A percentile compares a stretch with the other conserved stretches of the same genome.
Evolutionary conservation across 163 green algal species (phyloP).

Genomic region (Prototheca wickerhamii): DNA sequence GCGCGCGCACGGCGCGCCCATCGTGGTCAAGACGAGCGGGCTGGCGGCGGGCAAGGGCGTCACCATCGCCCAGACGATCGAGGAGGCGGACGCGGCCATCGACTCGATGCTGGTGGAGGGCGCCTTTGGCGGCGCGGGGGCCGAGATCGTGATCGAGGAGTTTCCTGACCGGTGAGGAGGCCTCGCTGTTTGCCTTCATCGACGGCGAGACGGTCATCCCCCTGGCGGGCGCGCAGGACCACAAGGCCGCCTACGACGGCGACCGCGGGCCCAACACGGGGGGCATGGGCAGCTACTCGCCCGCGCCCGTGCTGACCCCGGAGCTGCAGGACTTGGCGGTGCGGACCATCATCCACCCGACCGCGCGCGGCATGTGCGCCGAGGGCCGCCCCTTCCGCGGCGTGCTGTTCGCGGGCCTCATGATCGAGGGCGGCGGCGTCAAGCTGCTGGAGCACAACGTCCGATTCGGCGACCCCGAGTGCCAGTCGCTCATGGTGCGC

Average conservation of each 20-base stretch:
- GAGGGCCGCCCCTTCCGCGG: slow-evolving; percentile 82
- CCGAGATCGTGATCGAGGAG: slow-evolving; percentile 90
- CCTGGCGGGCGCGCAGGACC: slow-evolving; percentile 76
- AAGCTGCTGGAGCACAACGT: slow-evolving; percentile 99
- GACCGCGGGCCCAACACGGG: slow-evolving; percentile 98
- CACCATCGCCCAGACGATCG: slow-evolving; percentile 66
- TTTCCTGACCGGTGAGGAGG: slow-evolving; percentile 91
- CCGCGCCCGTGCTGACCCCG: slow-evolving; percentile 81
- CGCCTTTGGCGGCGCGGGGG: slow-evolving; percentile 72
- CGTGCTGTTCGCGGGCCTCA: slow-evolving; percentile 89
- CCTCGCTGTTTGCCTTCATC: slow-evolving; percentile 92
- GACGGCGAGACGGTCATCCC: slow-evolving; percentile 70
- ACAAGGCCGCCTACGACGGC: slow-evolving; percentile 88
- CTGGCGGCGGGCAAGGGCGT: slow-evolving; percentile 92
- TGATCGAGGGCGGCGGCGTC: slow-evolving; percentile 70
- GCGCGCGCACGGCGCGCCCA: slow-evolving; percentile 57
- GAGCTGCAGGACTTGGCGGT: slow-evolving; percentile 67
- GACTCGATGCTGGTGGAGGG: slow-evolving; percentile 78
- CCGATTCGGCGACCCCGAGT: slow-evolving; percentile 97
- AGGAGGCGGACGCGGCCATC: slow-evolving; percentile 75
- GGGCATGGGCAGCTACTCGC: slow-evolving; percentile 97
- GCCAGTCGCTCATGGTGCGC: slow-evolving; percentile 88
- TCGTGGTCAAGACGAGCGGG: slow-evolving; percentile 96
- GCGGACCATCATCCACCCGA: slow-evolving; percentile 78
- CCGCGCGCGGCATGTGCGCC: slow-evolving; percentile 75